A percentile compares a stretch with the other conserved stretches of the same genome.
These are phyloP conservation scores for Spiraea crenata DNA, from an alignment of 331 rosid species.

Conservation along the genomic window DNA sequence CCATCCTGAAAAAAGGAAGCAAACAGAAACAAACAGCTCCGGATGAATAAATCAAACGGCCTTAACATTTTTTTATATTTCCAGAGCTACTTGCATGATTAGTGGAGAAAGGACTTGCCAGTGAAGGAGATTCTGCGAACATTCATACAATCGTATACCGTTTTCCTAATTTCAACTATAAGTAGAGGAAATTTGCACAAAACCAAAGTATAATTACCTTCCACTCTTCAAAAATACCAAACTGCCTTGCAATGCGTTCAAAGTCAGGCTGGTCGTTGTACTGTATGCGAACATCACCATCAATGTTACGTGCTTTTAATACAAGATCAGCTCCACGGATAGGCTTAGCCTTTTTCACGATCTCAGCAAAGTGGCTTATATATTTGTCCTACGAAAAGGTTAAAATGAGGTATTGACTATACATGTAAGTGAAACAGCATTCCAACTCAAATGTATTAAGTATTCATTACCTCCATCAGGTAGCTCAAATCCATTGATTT, in stretches of 20 bases:
- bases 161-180: slow-evolving; percentile 9
- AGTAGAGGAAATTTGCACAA: slow-evolving; percentile 12
- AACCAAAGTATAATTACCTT: slow-evolving; percentile 55
- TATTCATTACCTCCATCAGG: slow-evolving; percentile 70
- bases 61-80: not conserved
- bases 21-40: slow-evolving; percentile 8
- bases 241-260: slow-evolving; percentile 69
- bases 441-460: slow-evolving; percentile 4
- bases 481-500: slow-evolving; percentile 84
- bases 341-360: slow-evolving; percentile 65
- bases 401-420: slow-evolving; percentile 18
- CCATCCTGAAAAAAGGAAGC: slow-evolving; percentile 63
- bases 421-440: slow-evolving; percentile 6
- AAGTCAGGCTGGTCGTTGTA: slow-evolving; percentile 67
- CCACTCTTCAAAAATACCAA: slow-evolving; percentile 96
- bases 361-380: slow-evolving; percentile 51
- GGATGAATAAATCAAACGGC: not conserved
- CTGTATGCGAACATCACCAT: slow-evolving; percentile 64
- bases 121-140: not conserved
- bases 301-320: slow-evolving; percentile 67
- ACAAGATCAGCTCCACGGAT: slow-evolving; percentile 62
- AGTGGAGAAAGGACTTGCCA: not conserved
- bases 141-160: slow-evolving; percentile 2
- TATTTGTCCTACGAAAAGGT: slow-evolving; percentile 61
- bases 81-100: not conserved